phyloP scores from a whole-genome alignment of 2,329 filamentous ascomycete genomes.

The Fusarium sarcochroum region DNA sequence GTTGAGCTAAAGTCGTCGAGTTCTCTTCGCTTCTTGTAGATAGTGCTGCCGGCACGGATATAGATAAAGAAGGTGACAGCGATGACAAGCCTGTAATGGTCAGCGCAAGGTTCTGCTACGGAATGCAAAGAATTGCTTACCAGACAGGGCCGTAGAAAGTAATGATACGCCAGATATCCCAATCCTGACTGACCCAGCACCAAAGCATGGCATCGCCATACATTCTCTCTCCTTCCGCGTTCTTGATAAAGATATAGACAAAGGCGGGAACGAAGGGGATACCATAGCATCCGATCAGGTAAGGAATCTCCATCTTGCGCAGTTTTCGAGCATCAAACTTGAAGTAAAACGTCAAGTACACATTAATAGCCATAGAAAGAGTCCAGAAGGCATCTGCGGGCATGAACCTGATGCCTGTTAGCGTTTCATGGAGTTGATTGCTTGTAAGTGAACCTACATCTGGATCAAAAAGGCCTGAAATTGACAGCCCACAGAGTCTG shows the following conservation, averaged over 20 bases:
- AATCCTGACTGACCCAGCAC: constrained; percentile 81
- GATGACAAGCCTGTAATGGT: constrained; percentile 69
- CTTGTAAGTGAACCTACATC: constrained; percentile 69
- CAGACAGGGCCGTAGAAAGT: constrained; percentile 82
- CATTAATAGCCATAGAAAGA: constrained; percentile 86
- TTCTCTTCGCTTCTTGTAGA: constrained; percentile 76
- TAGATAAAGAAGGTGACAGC: constrained; percentile 75
- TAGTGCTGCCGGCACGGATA: constrained; percentile 74
- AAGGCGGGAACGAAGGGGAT: constrained; percentile 78
- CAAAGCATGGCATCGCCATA: constrained; percentile 84
- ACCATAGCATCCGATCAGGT: constrained; percentile 79
- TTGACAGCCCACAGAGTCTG: constrained; percentile 71
- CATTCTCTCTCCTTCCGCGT: constrained; percentile 65
- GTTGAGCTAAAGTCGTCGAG: constrained; percentile 68
- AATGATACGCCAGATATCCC: constrained; percentile 80
- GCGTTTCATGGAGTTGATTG: background rate
- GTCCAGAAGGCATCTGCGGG: constrained; percentile 83
- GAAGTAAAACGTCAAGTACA: constrained; percentile 84
- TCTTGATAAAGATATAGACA: constrained; percentile 74
- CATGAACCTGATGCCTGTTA: constrained; percentile 74
- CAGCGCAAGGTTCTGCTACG: background rate
- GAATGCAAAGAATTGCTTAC: constrained; percentile 57
- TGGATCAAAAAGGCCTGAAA: constrained; percentile 86
- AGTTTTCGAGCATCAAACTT: constrained; percentile 77
- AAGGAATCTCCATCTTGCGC: constrained; percentile 77